Percentiles rank a stretch among this genome's conserved stretches.
Conservation (phyloP, 106 monocot species). For the Dactylorhiza incarnata region DNA sequence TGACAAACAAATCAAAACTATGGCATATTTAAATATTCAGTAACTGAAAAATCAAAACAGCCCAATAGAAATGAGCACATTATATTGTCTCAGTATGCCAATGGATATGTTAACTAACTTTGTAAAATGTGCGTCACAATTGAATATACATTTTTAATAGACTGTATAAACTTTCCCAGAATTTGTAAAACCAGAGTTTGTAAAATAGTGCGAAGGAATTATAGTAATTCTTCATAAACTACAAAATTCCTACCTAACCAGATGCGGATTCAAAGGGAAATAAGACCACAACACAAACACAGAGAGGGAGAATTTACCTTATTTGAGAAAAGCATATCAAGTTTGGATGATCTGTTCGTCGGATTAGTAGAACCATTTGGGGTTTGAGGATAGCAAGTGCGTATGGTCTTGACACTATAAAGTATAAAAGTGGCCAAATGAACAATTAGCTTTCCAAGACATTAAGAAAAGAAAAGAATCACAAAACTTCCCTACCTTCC, state of each 20-base stretch:
- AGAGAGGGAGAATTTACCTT: slow-evolving; percentile 37
- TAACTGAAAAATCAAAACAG: neutral
- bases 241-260: neutral
- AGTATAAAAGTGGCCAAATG: neutral
- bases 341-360: slow-evolving; percentile 67
- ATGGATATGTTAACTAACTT: neutral
- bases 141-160: neutral
- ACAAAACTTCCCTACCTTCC: slow-evolving; percentile 45
- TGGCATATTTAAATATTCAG: neutral
- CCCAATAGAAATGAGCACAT: neutral
- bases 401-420: slow-evolving; percentile 83
- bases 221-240: neutral
- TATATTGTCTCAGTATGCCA: neutral
- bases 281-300: neutral
- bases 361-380: slow-evolving; percentile 52
- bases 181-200: neutral
- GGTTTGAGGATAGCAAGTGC: slow-evolving; percentile 94
- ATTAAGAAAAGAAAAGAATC: neutral
- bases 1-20: neutral
- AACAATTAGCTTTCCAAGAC: neutral
- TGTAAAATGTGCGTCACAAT: neutral
- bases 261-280: neutral
- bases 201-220: neutral
- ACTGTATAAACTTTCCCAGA: neutral
- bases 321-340: slow-evolving; percentile 81